phyloP scores from a whole-genome alignment of 2,329 filamentous ascomycete species.

The Raffaelea ambrosiae region DNA sequence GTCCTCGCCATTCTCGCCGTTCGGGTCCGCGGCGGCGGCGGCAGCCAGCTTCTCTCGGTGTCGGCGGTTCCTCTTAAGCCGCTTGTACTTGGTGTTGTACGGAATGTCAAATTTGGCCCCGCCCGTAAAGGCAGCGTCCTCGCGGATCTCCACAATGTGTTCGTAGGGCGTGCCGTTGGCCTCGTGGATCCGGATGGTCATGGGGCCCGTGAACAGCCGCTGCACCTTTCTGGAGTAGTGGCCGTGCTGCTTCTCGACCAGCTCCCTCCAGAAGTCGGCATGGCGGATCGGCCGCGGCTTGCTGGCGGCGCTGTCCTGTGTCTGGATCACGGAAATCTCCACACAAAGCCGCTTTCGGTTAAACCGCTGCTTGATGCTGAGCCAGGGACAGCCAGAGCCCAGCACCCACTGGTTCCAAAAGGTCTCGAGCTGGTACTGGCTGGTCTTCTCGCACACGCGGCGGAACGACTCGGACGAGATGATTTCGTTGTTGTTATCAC shows the following conservation, averaged over 20 bases:
- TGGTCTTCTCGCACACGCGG: slow-evolving; percentile 77
- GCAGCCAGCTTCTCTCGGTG: slow-evolving; percentile 69
- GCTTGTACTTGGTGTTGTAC: slow-evolving; percentile 98
- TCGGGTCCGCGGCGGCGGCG: slow-evolving; percentile 44
- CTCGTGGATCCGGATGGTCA: slow-evolving; percentile 97
- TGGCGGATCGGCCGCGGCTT: slow-evolving; percentile 53
- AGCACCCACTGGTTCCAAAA: slow-evolving; percentile 95
- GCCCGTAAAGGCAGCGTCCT: slow-evolving; percentile 54
- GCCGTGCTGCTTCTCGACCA: slow-evolving; percentile 67
- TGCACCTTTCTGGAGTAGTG: slow-evolving; percentile 57
- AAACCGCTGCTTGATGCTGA: slow-evolving; percentile 80
- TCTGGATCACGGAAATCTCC: slow-evolving; percentile 80
- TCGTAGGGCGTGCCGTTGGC: slow-evolving; percentile 97
- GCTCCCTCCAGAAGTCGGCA: slow-evolving; percentile 71
- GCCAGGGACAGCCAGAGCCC: slow-evolving; percentile 79
- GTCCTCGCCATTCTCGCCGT: slow-evolving; percentile 49
- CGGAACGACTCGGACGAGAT: slow-evolving; percentile 70
- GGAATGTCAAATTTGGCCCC: slow-evolving; percentile 80
- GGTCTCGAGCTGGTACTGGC: slow-evolving; percentile 67
- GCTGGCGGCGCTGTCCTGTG: slow-evolving; percentile 48
- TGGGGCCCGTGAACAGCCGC: slow-evolving; percentile 72
- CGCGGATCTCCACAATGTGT: slow-evolving; percentile 92
- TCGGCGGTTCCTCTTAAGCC: slow-evolving; percentile 77
- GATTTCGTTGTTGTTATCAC: slow-evolving; percentile 56
- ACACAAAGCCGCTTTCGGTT: slow-evolving; percentile 97